Conservation (phyloP, 164 flowering plant genomes). For the Amborella trichopoda region DNA sequence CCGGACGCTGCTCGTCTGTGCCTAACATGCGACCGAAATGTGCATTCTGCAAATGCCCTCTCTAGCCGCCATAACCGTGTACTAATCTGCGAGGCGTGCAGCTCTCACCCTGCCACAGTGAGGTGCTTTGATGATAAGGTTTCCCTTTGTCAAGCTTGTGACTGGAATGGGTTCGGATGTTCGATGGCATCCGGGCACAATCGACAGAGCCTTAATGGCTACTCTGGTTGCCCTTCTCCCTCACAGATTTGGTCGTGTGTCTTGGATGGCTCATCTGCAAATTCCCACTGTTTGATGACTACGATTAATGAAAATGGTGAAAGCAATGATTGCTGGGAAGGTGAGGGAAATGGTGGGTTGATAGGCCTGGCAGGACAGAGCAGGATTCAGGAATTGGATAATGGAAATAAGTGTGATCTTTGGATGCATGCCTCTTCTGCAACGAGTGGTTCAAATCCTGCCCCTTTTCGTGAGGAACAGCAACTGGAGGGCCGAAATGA, state of each 20-base stretch:
- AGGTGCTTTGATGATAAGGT: constrained; percentile 19
- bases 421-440: constrained; percentile 17
- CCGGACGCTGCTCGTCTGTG: constrained; percentile 16
- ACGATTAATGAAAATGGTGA: no score
- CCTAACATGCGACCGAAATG: constrained; percentile 26
- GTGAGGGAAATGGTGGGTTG: no score
- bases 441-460: constrained; percentile 8
- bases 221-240: constrained; percentile 69
- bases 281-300: no score
- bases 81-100: constrained; percentile 23
- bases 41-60: constrained; percentile 33
- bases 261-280: no score
- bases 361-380: no score
- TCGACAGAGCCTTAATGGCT: constrained; percentile 34
- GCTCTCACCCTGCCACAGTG: constrained; percentile 11
- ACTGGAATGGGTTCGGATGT: constrained; percentile 8
- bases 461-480: constrained; percentile 19
- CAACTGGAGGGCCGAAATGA: constrained; percentile 13
- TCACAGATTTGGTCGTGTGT: no score
- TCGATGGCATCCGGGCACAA: constrained; percentile 28
- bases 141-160: constrained; percentile 21
- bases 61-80: constrained; percentile 24
- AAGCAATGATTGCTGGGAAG: no score
- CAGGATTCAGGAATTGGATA: no score
- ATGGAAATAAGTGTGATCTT: constrained; percentile 21